Evolutionary conservation across 2,329 filamentous ascomycete genomes (phyloP), one percentile per base, ranked within the genome.

Genomic region (Colletotrichum sp.): DNA sequence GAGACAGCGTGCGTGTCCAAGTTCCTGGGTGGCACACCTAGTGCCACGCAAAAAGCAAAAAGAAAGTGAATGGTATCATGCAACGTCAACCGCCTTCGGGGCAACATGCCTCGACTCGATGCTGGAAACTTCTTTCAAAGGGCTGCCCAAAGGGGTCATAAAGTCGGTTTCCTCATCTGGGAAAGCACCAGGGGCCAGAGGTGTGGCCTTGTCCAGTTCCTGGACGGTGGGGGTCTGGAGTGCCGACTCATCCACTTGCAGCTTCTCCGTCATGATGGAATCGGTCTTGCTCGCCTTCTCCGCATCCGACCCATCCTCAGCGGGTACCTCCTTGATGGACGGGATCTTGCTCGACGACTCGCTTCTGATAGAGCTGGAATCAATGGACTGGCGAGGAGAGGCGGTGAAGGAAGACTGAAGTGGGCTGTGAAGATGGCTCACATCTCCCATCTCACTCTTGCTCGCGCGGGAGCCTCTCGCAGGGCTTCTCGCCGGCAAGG

Each of bases 401-500:
- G 69, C 27, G 16, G 65, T 81, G 72, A 91, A 91, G 1, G 89
- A 87, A 71, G 88, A 86, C 71, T 88, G 85, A 8, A 90, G 82
- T 16, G 90, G 90, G 79, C 89, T 92, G 78, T 84, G 85, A 13
- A 90, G 82, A 82, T 83, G 77, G 78, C 83, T 80, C 4, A 95
- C 83, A 86, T 96, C 83, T 85, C 92, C 81, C 89, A 94, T 87
- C 84, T 94, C 85, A 83, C 90, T 82, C 81, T 86, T 89, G 79
- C 87, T 88, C 5, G 85, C 87, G 57, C 88, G 85, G 5, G 90
- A 92, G 27, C 85, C 82, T 88, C 95, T 79, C 83, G 93, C 92
- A 1, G 95, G 94, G 81, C 94, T 98, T 64, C 96, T 90, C 5
- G 92, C 89, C 2, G 96, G 96, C 15, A 98, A 89, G 11, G 94